phyloP scores from a whole-genome alignment of 2,329 filamentous ascomycete species.

The Botrytis galanthina region DNA sequence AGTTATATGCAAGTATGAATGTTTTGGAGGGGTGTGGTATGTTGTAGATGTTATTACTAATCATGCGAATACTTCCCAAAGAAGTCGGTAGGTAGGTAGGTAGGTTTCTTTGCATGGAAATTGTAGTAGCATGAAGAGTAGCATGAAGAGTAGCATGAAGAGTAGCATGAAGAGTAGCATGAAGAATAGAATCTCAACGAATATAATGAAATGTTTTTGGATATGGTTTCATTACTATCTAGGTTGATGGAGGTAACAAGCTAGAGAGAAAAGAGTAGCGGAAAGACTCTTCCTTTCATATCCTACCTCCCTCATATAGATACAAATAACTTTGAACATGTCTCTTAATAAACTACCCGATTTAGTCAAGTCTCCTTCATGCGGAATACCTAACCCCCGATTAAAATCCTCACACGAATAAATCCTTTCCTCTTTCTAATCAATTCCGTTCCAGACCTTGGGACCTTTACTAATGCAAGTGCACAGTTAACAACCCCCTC shows the following conservation, averaged over 20 bases:
- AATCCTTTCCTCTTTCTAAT: neutral
- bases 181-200: neutral
- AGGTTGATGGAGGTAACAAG: neutral
- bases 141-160: neutral
- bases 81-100: neutral
- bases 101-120: neutral
- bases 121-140: neutral
- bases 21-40: neutral
- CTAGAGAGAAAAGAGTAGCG: neutral
- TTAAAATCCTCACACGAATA: neutral
- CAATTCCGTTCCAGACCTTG: slow-evolving; percentile 18
- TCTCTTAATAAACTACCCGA: neutral
- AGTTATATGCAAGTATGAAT: neutral
- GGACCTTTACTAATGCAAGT: slow-evolving; percentile 18
- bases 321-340: no score
- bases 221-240: neutral
- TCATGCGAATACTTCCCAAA: neutral
- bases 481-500: slow-evolving; percentile 14
- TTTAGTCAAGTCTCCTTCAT: neutral
- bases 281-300: neutral
- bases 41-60: neutral
- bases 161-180: neutral
- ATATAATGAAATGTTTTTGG: neutral
- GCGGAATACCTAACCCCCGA: neutral
- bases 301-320: no score